Evolutionary conservation across 2,329 filamentous ascomycete genomes (phyloP).

Genomic region (Ceratocystis alfenasii): DNA sequence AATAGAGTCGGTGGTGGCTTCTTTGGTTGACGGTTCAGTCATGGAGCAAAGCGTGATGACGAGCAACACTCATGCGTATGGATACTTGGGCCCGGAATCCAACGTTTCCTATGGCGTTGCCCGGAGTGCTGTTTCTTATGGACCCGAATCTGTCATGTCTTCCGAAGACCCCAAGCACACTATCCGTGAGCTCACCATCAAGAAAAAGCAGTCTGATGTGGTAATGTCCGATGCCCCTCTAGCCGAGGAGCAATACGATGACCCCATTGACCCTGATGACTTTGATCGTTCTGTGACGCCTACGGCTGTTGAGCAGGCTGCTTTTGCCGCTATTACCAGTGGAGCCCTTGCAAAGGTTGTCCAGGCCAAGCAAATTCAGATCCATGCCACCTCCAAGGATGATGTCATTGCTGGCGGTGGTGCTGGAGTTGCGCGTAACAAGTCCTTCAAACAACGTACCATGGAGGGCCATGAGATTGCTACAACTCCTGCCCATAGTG

Average conservation of each 20-base stretch:
- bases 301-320: constrained; percentile 38
- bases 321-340: constrained; percentile 40
- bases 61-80: constrained; percentile 24
- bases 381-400: constrained; percentile 27
- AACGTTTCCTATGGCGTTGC: constrained; percentile 17
- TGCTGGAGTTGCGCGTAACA: constrained; percentile 46
- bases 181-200: constrained; percentile 20
- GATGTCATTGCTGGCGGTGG: constrained; percentile 24
- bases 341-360: constrained; percentile 44
- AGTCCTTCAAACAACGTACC: constrained; percentile 55
- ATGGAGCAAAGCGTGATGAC: constrained; percentile 58
- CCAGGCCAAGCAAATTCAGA: constrained; percentile 33
- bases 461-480: constrained; percentile 44
- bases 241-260: constrained; percentile 8
- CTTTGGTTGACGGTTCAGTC: constrained; percentile 64
- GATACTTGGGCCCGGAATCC: constrained; percentile 19
- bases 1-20: constrained; percentile 84
- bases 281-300: constrained; percentile 33
- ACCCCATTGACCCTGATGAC: constrained; percentile 1
- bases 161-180: constrained; percentile 26
- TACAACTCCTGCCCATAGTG: constrained; percentile 46
- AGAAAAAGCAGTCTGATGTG: constrained; percentile 16
- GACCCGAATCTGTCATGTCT: constrained; percentile 32
- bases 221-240: constrained; percentile 5
- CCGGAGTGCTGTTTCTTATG: constrained; percentile 26